Evolutionary conservation across 805 yeast genomes (phyloP), one percentile per base, ranked within the genome.

Genomic region (Scheffersomyces coipomensis): DNA sequence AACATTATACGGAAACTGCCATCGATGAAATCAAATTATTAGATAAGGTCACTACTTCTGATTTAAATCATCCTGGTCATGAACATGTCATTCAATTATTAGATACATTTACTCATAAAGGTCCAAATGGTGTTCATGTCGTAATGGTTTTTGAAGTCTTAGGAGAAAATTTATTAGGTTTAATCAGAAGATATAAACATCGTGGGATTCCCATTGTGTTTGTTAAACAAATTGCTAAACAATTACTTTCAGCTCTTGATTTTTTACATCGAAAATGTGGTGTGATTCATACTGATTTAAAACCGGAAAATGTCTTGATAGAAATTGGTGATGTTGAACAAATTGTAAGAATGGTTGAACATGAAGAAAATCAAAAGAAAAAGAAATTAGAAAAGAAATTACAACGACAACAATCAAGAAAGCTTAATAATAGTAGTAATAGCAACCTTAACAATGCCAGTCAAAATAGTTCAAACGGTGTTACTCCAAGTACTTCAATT

Each of bases 111-210:
- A 78, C 81, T 40, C 96, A 91, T 56, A 64, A 69, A 30, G 99
- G 99, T 1, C 89, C 88, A 4, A 88, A 93, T 61, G 99, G 99
- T 1, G 73, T 77, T 2, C 99, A 93, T 63, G 83, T 89, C 9
- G 91, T 93, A 42, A 93, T 93, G 98, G 97, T 91, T 1, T 93
- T 93, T 60, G 99, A 93, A 64, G 96, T 93, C 0, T 69, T 93
- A 45, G 99, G 99, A 16, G 99, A 93, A 61, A 91, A 89, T 57
- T 62, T 93, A 49, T 68, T 93, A 37, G 90, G 96, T 16, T 70
- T 93, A 49, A 88, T 91, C 42, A 77, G 87, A 47, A 73, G 90
- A 40, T 90, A 78, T 50, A 76, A 76, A 55, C 88, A 85, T 62
- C 73, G 85, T 47, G 91, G 95, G 17, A 76, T 88, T n/a, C 95